Evolutionary conservation across 257 asterid genomes (phyloP).

Genomic region (Nicotiana benthamiana): DNA sequence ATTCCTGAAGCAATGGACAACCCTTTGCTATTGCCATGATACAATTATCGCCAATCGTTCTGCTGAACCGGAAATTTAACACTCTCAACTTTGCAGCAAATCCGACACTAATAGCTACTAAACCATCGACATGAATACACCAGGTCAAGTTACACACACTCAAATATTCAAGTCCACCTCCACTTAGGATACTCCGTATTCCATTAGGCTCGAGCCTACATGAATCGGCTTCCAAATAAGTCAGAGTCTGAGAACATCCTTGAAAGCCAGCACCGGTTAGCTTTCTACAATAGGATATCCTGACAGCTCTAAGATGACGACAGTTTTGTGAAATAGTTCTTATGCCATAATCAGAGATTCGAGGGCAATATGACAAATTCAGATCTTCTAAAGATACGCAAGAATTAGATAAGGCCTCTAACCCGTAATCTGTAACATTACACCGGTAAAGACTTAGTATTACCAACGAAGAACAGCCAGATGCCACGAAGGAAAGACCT

Average conservation of each 20-base stretch:
- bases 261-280: constrained; percentile 55
- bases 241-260: constrained; percentile 45
- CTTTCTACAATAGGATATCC: constrained; percentile 54
- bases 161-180: constrained; percentile 64
- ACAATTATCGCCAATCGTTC: constrained; percentile 48
- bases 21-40: constrained; percentile 37
- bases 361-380: constrained; percentile 50
- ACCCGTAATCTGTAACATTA: constrained; percentile 50
- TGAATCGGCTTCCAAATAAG: constrained; percentile 47
- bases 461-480: constrained; percentile 46
- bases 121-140: constrained; percentile 39
- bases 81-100: constrained; percentile 35
- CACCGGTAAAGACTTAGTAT: constrained; percentile 62
- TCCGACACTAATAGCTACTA: constrained; percentile 24
- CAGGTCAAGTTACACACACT: constrained; percentile 43
- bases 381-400: constrained; percentile 40
- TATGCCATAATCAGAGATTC: constrained; percentile 50
- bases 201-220: constrained; percentile 69
- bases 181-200: constrained; percentile 40
- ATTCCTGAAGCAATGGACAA: constrained; percentile 54
- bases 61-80: constrained; percentile 51
- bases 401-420: constrained; percentile 38
- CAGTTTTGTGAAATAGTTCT: constrained; percentile 37
- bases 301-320: constrained; percentile 40
- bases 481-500: constrained; percentile 43